Evolutionary conservation across 2,329 filamentous ascomycete genomes (phyloP).

Genomic region (Colletotrichum zoysiae): DNA sequence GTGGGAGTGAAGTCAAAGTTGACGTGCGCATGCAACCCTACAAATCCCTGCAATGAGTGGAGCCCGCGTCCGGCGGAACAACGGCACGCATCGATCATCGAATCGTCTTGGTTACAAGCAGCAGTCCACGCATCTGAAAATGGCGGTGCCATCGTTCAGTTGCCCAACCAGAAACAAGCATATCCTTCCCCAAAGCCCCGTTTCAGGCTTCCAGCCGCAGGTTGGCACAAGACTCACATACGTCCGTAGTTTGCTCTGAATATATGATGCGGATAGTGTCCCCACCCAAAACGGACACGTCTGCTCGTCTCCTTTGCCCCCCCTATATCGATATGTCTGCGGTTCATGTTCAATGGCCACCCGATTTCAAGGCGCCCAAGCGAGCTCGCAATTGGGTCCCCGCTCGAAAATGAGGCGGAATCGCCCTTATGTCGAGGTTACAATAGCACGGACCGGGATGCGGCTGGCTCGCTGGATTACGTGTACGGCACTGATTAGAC

Average conservation of each 20-base stretch:
- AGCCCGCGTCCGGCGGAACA: background rate
- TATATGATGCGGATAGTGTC: background rate
- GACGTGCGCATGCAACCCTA: background rate
- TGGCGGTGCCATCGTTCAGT: background rate
- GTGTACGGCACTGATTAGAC: conserved; percentile 17
- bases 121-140: background rate
- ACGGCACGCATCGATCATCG: background rate
- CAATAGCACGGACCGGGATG: conserved; percentile 4
- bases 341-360: no score
- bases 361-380: background rate
- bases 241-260: background rate
- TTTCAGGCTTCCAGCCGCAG: no score
- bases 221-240: background rate
- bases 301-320: background rate
- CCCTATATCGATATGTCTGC: background rate
- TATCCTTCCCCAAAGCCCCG: background rate
- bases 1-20: background rate
- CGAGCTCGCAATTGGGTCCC: background rate
- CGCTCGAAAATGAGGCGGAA: conserved; percentile 5
- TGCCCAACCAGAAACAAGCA: background rate
- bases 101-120: background rate
- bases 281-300: background rate
- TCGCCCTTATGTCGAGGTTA: background rate
- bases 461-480: conserved; percentile 8
- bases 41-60: background rate